Base-by-base conservation (phyloP, 768 basidiomycete species). In the Boletus rubroflammeus region DNA sequence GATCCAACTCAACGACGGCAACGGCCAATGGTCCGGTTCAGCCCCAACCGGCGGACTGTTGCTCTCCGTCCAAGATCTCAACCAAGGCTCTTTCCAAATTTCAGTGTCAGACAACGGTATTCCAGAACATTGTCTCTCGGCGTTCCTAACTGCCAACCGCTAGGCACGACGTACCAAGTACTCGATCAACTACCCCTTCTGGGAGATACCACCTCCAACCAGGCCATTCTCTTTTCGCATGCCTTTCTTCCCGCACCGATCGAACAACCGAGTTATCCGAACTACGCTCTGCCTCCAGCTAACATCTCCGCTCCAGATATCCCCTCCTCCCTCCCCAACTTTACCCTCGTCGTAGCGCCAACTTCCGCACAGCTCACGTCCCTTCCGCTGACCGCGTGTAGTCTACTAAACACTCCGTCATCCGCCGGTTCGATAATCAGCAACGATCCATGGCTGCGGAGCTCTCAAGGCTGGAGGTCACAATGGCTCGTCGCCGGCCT, bases 141-240 rank as follows among this genome's bases (percentile, higher is more conserved):
- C 29, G 13, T 55, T 44, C 26, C 31, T 26, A 17, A 38, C 38
- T 47, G n/a, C 38, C 44, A 25, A 62, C 40, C 26, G 23, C 8
- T 45, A 85, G 83, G 58, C 11, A 75, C 81, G 17, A 69, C 85
- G 45, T 84, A 85, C 59, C 63, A 76, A 54, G 52, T 69, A 6
- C 62, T 81, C 11, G 52, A 68, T 17, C 60, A 61, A 10, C 62
- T 78, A 1, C 88, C 88, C 1, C 68, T 87, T 6, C 71, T 91
- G 2, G 88, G 86, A 3, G 90, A 93, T 66, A 83, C 87, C 1
- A 88, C 89, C 2, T 72, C 83, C 6, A 88, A 83, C 47, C 82
- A 88, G 64, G 88, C 82, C 0, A 68, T 93, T 28, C 62, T 92
- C 11, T 90, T 88, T 68, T 92, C 90, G 0, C 79, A 81, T 8